Evolutionary conservation across 306 rosid species (phyloP).

Genomic region (Rubus idaeus): DNA sequence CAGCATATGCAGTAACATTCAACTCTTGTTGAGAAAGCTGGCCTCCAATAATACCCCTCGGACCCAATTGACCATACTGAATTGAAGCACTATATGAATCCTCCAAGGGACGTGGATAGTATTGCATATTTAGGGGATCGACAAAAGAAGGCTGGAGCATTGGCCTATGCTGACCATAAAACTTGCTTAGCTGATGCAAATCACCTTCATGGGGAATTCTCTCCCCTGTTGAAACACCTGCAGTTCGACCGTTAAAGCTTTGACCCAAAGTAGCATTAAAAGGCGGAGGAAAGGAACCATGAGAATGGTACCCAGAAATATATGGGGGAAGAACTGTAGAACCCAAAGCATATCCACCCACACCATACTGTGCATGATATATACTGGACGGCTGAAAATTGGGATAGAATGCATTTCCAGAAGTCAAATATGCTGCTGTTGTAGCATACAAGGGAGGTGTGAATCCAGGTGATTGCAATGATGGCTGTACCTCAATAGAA

Average conservation of each 20-base stretch:
- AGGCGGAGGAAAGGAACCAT: slow-evolving; percentile 43
- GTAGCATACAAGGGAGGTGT: slow-evolving; percentile 51
- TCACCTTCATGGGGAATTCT: slow-evolving; percentile 39
- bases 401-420: slow-evolving; percentile 48
- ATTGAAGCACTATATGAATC: slow-evolving; percentile 40
- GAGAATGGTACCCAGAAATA: slow-evolving; percentile 51
- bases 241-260: slow-evolving; percentile 40
- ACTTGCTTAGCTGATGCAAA: slow-evolving; percentile 41
- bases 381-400: slow-evolving; percentile 41
- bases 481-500: slow-evolving; percentile 43
- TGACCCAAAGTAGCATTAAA: slow-evolving; percentile 42
- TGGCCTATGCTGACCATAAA: slow-evolving; percentile 50
- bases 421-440: slow-evolving; percentile 44
- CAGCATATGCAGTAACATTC: slow-evolving; percentile 24
- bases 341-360: slow-evolving; percentile 50
- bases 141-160: slow-evolving; percentile 45
- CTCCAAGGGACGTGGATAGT: slow-evolving; percentile 38
- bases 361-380: slow-evolving; percentile 40
- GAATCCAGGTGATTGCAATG: slow-evolving; percentile 43
- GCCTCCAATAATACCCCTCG: slow-evolving; percentile 31
- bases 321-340: slow-evolving; percentile 38
- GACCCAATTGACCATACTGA: slow-evolving; percentile 36
- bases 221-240: slow-evolving; percentile 39
- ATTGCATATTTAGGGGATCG: slow-evolving; percentile 46
- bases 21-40: slow-evolving; percentile 37